A percentile compares a stretch with the other conserved stretches of the same genome.
These are phyloP conservation scores for Citropsis articulata DNA, from an alignment of 345 rosid species.

Conservation along the genomic window DNA sequence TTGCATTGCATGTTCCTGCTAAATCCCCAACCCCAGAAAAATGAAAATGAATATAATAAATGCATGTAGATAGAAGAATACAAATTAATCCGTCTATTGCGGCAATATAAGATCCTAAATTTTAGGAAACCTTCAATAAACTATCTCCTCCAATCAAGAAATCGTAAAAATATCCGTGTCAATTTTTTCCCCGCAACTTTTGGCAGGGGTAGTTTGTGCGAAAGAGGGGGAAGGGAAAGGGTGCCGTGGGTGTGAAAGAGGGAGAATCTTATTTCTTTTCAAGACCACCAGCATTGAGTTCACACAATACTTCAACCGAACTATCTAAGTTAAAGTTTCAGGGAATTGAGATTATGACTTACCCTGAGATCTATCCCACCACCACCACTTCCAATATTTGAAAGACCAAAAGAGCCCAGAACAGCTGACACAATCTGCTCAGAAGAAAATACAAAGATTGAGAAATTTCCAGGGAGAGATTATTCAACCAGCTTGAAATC, in stretches of 20 bases:
- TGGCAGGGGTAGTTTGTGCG: background rate
- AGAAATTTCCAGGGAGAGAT: background rate
- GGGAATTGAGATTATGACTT: conserved; percentile 19
- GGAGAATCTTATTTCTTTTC: background rate
- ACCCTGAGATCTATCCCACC: conserved; percentile 49
- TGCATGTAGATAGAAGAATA: background rate
- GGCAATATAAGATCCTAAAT: conserved; percentile 1
- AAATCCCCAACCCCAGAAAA: conserved; percentile 15
- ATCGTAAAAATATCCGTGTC: background rate
- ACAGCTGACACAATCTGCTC: conserved; percentile 71
- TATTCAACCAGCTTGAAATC: conserved; percentile 5
- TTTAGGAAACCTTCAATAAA: conserved; percentile 2
- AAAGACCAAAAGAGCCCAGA: conserved; percentile 66
- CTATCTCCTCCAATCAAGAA: background rate
- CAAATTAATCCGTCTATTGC: background rate
- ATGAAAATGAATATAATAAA: background rate
- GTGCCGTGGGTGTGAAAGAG: background rate
- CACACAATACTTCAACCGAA: background rate
- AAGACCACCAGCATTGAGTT: background rate
- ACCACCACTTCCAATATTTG: conserved; percentile 44
- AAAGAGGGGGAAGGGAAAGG: background rate
- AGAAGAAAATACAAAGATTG: conserved; percentile 15
- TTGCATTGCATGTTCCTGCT: conserved; percentile 41
- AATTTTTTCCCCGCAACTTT: background rate
- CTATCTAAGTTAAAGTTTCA: background rate